Evolutionary conservation across 768 basidiomycete genomes (phyloP).

Genomic region (Macrolepiota fuliginosa): DNA sequence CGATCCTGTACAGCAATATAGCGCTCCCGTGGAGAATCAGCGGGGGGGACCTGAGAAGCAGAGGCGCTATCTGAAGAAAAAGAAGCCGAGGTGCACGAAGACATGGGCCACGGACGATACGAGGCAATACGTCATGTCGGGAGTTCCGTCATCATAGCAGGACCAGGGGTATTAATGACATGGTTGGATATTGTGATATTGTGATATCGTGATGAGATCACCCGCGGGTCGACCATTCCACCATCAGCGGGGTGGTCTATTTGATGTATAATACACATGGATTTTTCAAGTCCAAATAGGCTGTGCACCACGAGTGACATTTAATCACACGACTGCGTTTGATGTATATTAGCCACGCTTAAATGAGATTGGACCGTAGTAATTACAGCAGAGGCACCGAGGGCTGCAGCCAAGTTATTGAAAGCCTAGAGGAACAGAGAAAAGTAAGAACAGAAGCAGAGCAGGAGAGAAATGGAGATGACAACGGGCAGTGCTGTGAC

Average conservation of each 20-base stretch:
- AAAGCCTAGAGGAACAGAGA: not conserved
- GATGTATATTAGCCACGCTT: no score
- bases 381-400: not conserved
- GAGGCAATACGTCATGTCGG: not conserved
- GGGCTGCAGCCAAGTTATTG: not conserved
- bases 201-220: not conserved
- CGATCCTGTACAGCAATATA: not conserved
- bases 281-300: no score
- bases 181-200: no score
- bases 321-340: not conserved
- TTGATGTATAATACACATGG: not conserved
- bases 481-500: slow-evolving; percentile 9
- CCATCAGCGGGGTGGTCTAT: not conserved
- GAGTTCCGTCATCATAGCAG: not conserved
- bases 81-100: not conserved
- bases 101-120: not conserved
- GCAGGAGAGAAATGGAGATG: not conserved
- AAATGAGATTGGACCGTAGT: not conserved
- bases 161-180: not conserved
- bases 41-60: not conserved
- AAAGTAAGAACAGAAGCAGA: not conserved
- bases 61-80: slow-evolving; percentile 5
- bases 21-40: not conserved
- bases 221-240: not conserved
- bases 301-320: not conserved